Conservation (phyloP, 805 yeast species). For the Metschnikowia cerradonensis region DNA sequence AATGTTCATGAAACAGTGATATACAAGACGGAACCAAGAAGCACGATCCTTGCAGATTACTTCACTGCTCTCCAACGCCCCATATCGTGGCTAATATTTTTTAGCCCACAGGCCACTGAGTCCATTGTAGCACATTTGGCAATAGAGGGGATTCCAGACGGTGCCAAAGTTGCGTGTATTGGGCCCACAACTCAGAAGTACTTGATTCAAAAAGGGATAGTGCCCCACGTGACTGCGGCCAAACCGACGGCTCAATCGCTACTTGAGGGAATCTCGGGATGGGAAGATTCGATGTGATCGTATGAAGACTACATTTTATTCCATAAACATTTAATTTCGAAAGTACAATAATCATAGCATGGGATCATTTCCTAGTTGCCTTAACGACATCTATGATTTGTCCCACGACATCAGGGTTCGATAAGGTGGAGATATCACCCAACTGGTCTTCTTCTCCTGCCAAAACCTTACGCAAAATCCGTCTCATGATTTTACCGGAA, state of each 20-base stretch:
- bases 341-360: neutral
- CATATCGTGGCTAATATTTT: conserved; percentile 69
- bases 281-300: neutral
- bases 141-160: conserved; percentile 5
- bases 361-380: conserved; percentile 17
- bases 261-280: conserved; percentile 31
- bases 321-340: neutral
- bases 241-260: conserved; percentile 70
- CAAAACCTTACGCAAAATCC: conserved; percentile 89
- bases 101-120: conserved; percentile 87
- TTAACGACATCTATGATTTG: conserved; percentile 69
- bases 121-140: conserved; percentile 47
- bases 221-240: conserved; percentile 59
- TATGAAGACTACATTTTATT: neutral
- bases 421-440: conserved; percentile 87
- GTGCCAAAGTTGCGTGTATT: conserved; percentile 64
- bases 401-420: conserved; percentile 81
- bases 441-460: conserved; percentile 89
- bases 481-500: conserved; percentile 98
- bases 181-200: conserved; percentile 88
- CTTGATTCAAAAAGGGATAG: conserved; percentile 47
- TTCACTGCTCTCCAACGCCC: conserved; percentile 9
- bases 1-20: conserved; percentile 57
- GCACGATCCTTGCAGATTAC: conserved; percentile 43
- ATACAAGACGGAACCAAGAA: conserved; percentile 58